Evolutionary conservation across 257 asterid genomes (phyloP), one percentile per base, ranked within the genome.

Genomic region (Solanum arcanum): DNA sequence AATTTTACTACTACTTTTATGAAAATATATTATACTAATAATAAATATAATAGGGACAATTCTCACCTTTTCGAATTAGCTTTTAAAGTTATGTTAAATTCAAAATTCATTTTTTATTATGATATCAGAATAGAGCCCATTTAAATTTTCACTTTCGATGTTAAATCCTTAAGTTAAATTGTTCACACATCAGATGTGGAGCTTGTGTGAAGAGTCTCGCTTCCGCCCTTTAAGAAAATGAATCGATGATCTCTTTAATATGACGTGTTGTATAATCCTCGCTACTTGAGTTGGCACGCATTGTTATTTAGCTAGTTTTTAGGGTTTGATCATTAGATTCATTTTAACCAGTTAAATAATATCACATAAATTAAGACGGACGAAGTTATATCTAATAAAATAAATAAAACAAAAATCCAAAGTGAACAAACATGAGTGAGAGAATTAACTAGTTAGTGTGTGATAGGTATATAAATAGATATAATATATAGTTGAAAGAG

Each of bases 401-500:
- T 37, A 74, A 42, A 42, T 27, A 25, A 44, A 77, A n/a, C 8
- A 47, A 80, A 78, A 80, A 25, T 33, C 8, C 66, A 14, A 46
- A 46, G 16, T 47, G 70, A 15, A 56, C 39, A 39, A 42, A 77
- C n/a, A 47, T 21, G 39, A 7, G 69, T 44, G 46, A 42, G 62
- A 39, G 13, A 85, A 59, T 12, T 10, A 60, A 41, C 62, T 10
- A 77, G 81, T 60, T 52, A 18, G 86, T 64, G 12, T 90, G 10
- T 90, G 94, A 91, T 87, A 85, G 93, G 84, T 81, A 90, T 91
- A 87, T 49, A 92, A 88, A 85, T 90, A 91, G 90, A 66, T 25
- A 59, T 47, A 59, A 9, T 86, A 21, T 87, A 52, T 90, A 84
- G 91, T 46, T 89, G 92, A 76, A 92, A 90, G 91, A 89, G 88